A percentile compares a stretch with the other conserved stretches of the same genome.
Conservation (phyloP, 2,329 filamentous ascomycete genomes). For the Colletotrichum trifolii region DNA sequence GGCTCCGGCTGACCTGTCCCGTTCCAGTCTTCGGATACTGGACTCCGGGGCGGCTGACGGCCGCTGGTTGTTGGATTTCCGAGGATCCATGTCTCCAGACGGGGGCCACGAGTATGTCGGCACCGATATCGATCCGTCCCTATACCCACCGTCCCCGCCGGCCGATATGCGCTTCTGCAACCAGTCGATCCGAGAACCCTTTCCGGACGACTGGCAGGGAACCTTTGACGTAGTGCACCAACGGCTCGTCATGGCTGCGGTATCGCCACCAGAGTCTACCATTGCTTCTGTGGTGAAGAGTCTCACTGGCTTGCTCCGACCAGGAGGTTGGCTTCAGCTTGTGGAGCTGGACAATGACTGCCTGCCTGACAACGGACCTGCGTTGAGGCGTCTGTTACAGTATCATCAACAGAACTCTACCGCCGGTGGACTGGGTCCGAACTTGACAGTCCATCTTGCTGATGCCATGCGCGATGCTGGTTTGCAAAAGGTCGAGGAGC, state of each 20-base stretch:
- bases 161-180: constrained; percentile 7
- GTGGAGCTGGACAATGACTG: constrained; percentile 13
- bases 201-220: constrained; percentile 10
- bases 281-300: constrained; percentile 2
- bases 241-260: constrained; percentile 13
- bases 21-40: constrained; percentile 11
- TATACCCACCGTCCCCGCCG: constrained; percentile 19
- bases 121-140: constrained; percentile 20
- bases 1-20: constrained; percentile 24
- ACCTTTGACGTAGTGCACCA: constrained; percentile 30
- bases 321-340: constrained; percentile 26
- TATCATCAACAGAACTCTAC: constrained; percentile 8
- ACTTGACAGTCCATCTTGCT: constrained; percentile 1
- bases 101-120: constrained; percentile 15
- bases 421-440: constrained; percentile 9
- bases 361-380: background rate
- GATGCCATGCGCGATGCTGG: constrained; percentile 2
- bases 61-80: constrained; percentile 26
- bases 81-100: constrained; percentile 2
- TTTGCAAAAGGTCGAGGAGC: background rate
- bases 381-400: background rate
- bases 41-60: constrained; percentile 27
- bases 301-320: constrained; percentile 16
- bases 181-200: constrained; percentile 22
- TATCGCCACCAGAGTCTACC: constrained; percentile 7